A percentile compares a stretch with the other conserved stretches of the same genome.
phyloP scores from a whole-genome alignment of 2,329 filamentous ascomycete species.

The Aotearoamyces nothofagi region DNA sequence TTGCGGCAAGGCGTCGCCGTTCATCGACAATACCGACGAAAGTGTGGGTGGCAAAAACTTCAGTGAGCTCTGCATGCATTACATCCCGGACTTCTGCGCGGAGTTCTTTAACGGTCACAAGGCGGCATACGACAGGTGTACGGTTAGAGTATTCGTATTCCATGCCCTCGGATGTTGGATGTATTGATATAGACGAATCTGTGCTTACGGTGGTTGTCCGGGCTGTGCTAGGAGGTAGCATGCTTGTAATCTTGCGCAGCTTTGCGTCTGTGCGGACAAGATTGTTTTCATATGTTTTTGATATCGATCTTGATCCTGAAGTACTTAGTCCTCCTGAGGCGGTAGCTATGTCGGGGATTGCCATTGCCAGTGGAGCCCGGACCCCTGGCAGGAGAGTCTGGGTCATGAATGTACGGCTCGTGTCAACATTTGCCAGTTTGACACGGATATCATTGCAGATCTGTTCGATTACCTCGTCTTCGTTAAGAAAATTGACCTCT shows the following conservation, averaged over 20 bases:
- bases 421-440: constrained; percentile 75
- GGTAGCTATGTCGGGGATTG: constrained; percentile 7
- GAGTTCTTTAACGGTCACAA: constrained; percentile 76
- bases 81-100: constrained; percentile 65
- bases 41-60: constrained; percentile 74
- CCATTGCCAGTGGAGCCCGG: constrained; percentile 19
- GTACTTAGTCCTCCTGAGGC: constrained; percentile 6
- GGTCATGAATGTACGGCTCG: constrained; percentile 85
- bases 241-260: constrained; percentile 87
- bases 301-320: constrained; percentile 19
- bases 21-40: constrained; percentile 92
- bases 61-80: constrained; percentile 75
- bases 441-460: constrained; percentile 69
- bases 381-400: constrained; percentile 75
- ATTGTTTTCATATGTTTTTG: constrained; percentile 65
- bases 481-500: constrained; percentile 93
- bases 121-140: constrained; percentile 51
- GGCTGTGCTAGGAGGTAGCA: constrained; percentile 52
- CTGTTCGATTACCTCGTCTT: constrained; percentile 84
- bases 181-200: constrained; percentile 14
- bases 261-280: constrained; percentile 82
- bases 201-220: constrained; percentile 17
- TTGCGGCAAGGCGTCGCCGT: constrained; percentile 70
- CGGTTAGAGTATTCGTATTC: constrained; percentile 62
- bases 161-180: constrained; percentile 29